Base-by-base conservation (phyloP, 305 asterid species). In the Fraxinus sp. region DNA sequence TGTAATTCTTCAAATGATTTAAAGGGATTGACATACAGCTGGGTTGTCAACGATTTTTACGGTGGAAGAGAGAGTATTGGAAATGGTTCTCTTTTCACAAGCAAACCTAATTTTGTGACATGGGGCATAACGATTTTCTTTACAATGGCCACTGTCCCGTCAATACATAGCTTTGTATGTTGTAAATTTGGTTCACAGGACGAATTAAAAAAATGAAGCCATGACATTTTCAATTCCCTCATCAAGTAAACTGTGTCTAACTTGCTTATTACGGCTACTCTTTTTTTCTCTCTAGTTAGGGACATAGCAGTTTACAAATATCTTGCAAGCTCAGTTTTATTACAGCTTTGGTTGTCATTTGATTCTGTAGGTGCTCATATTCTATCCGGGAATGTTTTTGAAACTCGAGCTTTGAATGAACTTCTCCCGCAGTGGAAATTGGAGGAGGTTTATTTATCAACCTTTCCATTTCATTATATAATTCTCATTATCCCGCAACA, bases 321-420 rank as follows among this genome's bases (percentile, higher is more conserved):
- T 35, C 37, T 70, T 5, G 20, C 76, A 62, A 55, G 82, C 62
- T 30, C 39, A 39, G 66, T 33, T 32, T 22, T 46, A 70, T 18
- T 26, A 28, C 41, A 37, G n/a, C 28, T 72, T 52, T 77, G 41
- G 26, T 71, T 33, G 20, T 78, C 59, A 5, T 79, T 88, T 84
- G 82, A 68, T 78, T 76, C 52, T 68, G n/a, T 84, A 95, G 99
- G 99, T 86, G 97, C 97, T 88, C 99, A 97, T 91, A 89, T 97
- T 81, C 75, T 97, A 86, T 97, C 99, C 0, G 99, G 99, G 39
- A 97, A 97, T 84, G 98, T 97, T 85, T 97, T 94, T 79, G 98
- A 97, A 90, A 94, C 98, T 33, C 94, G 98, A 76, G 97, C 98
- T 26, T 85, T 97, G 90, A 91, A 97, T 86, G 98, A 97, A 88